Percentiles rank a stretch among this genome's conserved stretches.
These are phyloP conservation scores for Penicillium longicatenatum DNA, from an alignment of 495 filamentous ascomycete species.

Conservation along the genomic window DNA sequence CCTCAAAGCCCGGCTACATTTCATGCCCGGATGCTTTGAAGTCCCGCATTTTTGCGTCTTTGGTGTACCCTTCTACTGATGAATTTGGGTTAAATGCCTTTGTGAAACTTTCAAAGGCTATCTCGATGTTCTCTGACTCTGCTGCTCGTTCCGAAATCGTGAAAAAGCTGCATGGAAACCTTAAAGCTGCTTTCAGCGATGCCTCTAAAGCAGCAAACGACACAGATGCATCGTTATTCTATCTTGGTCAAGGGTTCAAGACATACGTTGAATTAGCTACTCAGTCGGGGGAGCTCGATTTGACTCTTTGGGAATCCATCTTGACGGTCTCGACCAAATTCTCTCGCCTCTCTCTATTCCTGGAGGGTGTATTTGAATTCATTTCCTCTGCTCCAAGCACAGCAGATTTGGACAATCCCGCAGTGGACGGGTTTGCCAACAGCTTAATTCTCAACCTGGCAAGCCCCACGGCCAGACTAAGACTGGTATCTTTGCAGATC, in stretches of 20 bases:
- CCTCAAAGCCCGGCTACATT: constrained; percentile 56
- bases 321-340: constrained; percentile 62
- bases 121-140: constrained; percentile 41
- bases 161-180: constrained; percentile 34
- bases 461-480: constrained; percentile 67
- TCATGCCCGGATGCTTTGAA: constrained; percentile 69
- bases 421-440: constrained; percentile 56
- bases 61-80: constrained; percentile 47
- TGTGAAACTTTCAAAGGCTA: constrained; percentile 39
- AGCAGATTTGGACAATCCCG: constrained; percentile 42
- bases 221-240: constrained; percentile 29
- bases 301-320: constrained; percentile 56
- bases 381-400: constrained; percentile 50
- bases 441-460: constrained; percentile 71
- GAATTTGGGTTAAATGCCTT: constrained; percentile 42
- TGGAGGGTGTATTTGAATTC: constrained; percentile 65
- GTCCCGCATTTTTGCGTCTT: constrained; percentile 63
- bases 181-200: constrained; percentile 28
- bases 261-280: constrained; percentile 44
- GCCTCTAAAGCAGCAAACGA: constrained; percentile 25
- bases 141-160: constrained; percentile 38
- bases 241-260: constrained; percentile 50
- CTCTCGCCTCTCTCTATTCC: constrained; percentile 62
- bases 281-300: constrained; percentile 44
- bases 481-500: constrained; percentile 70